Evolutionary conservation across 257 asterid genomes (phyloP).

Genomic region (Scutellaria minor): DNA sequence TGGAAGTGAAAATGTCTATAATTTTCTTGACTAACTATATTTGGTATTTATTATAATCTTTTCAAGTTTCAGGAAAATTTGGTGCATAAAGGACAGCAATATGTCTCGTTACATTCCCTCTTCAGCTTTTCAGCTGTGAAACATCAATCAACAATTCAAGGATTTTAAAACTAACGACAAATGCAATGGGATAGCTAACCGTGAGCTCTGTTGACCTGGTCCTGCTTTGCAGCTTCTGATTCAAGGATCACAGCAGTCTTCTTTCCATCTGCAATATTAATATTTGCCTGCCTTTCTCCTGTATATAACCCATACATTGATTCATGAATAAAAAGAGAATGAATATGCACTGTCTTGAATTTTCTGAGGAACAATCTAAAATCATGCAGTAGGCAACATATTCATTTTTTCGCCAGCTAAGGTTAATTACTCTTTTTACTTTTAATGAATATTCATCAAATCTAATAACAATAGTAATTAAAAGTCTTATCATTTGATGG

Average conservation of each 20-base stretch:
- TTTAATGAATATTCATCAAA: not conserved
- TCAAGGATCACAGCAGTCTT: conserved; percentile 69
- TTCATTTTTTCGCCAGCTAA: not conserved
- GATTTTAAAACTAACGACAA: conserved; percentile 11
- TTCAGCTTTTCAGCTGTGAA: conserved; percentile 5
- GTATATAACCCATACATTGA: conserved; percentile 33
- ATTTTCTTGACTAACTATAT: not conserved
- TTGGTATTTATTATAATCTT: not conserved
- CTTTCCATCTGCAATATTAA: conserved; percentile 81
- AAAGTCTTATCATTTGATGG: not conserved
- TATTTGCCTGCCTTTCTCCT: conserved; percentile 93
- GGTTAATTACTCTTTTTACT: not conserved
- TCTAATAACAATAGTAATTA: not conserved
- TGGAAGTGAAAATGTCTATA: conserved; percentile 9
- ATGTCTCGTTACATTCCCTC: conserved; percentile 13
- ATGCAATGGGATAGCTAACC: conserved; percentile 45
- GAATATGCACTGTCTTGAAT: not conserved
- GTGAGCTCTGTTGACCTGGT: conserved; percentile 86
- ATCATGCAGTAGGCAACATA: conserved; percentile 15
- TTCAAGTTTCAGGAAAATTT: not conserved
- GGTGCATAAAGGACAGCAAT: not conserved
- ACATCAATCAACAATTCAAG: conserved; percentile 23
- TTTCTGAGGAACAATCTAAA: not conserved
- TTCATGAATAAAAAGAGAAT: conserved; percentile 16
- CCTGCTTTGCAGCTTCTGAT: conserved; percentile 87